Conservation (phyloP, 352 stramenopile genomes). For the Globisporangium perplexum region DNA sequence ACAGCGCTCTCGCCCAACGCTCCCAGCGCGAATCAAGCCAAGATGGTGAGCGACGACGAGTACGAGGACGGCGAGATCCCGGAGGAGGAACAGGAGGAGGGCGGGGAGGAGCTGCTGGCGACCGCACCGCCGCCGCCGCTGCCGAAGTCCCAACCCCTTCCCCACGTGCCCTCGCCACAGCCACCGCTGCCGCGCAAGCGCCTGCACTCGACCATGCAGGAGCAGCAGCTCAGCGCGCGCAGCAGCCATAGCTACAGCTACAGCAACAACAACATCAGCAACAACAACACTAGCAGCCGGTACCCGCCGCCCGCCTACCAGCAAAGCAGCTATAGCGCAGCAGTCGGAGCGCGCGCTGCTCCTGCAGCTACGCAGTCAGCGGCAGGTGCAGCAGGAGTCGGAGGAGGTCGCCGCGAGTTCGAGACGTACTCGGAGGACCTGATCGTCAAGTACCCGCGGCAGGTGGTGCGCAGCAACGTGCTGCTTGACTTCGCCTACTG, state of each 20-base stretch:
- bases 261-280: too few relatives aligned
- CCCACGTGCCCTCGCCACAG: neutral
- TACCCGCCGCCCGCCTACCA: constrained; percentile 4
- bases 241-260: constrained; percentile 1
- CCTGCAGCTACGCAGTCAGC: neutral
- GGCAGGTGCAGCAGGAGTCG: neutral
- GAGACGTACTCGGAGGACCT: constrained; percentile 49
- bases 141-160: neutral
- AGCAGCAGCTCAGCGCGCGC: constrained; percentile 5
- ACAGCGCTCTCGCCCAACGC: too few relatives aligned
- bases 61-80: constrained; percentile 75
- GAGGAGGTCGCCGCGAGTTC: constrained; percentile 17
- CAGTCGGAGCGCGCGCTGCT: neutral
- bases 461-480: constrained; percentile 55
- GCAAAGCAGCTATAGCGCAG: constrained; percentile 7
- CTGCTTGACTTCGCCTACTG: constrained; percentile 65
- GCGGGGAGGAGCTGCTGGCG: constrained; percentile 24
- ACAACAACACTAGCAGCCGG: too few relatives aligned
- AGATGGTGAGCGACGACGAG: constrained; percentile 27
- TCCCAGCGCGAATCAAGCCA: too few relatives aligned
- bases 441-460: constrained; percentile 62
- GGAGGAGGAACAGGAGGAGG: constrained; percentile 64
- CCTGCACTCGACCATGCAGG: constrained; percentile 22
- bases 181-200: constrained; percentile 14
- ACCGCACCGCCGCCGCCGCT: constrained; percentile 11